Evolutionary conservation across 2,329 filamentous ascomycete genomes (phyloP), one percentile per base, ranked within the genome.

Genomic region (Mollisia scopiformis): DNA sequence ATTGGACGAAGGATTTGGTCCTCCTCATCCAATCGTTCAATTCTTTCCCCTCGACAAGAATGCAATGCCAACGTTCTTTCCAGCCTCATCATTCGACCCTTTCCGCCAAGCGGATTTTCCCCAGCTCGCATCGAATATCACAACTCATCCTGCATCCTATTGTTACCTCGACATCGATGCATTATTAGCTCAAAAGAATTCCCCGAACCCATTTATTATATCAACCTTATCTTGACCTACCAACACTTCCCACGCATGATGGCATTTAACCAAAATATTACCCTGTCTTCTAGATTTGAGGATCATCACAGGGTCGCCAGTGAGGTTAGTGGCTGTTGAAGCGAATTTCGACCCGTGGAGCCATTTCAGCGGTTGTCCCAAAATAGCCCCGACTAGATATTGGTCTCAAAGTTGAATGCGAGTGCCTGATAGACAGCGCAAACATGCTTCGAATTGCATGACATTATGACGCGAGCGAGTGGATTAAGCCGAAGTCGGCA

Each of bases 11-110:
- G 25, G 23, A 47, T 23, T 43, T 27, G 23, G 28, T 23, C 25
- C 11, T 33, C 27, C 25, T 21, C 23, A 33, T 4, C 27, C 28
- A 51, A 51, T 21, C 7, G 19, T 14, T 49, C 16, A 25, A 16
- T 33, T 49, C 27, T 11, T 23, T 28, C 19, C 6, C 31, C n/a
- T 33, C 6, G 11, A 11, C 14, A n/a, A 30, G 13, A 49, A 51
- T 51, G 49, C 49, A 51, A 19, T 31, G 49, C 49, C 49, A 51
- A 35, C 49, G 30, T n/a, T 51, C 27, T 33, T n/a, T 51, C 30
- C 49, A 51, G 14, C 28, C 28, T 51, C 27, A 11, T 27, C 7
- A 19, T 47, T 28, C 21, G 16, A 6, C 10, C 16, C 28, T 16
- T 28, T 27, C 28, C 13, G 21, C 49, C 49, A 51, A 11, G 7